These are phyloP conservation scores for Scheffersomyces parashehatae DNA, from an alignment of 1,139 yeast species.

Conservation along the genomic window DNA sequence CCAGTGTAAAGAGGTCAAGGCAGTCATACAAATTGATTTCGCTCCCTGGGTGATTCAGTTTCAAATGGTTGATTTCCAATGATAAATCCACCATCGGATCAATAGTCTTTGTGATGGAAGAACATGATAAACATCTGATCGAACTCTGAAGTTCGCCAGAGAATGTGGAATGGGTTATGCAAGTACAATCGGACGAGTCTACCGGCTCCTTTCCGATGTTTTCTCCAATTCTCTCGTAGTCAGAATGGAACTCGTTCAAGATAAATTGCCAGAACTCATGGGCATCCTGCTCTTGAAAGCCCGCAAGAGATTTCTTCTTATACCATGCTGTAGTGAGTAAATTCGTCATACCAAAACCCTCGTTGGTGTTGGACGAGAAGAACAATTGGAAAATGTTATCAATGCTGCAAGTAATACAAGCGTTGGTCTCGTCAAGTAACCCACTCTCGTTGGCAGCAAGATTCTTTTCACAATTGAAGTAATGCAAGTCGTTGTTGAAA, in stretches of 20 bases:
- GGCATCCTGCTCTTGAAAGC: slow-evolving; percentile 96
- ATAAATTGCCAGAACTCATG: slow-evolving; percentile 96
- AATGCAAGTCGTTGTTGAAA: slow-evolving; percentile 62
- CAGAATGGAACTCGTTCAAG: slow-evolving; percentile 78
- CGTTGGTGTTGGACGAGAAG: slow-evolving; percentile 52
- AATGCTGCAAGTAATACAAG: slow-evolving; percentile 82
- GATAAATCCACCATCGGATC: slow-evolving; percentile 94
- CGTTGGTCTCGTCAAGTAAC: slow-evolving; percentile 37
- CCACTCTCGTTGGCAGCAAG: slow-evolving; percentile 7
- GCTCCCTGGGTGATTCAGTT: slow-evolving; percentile 21
- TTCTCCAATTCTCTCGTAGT: slow-evolving; percentile 29
- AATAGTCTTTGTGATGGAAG: slow-evolving; percentile 60
- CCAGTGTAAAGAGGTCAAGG: slow-evolving; percentile 70
- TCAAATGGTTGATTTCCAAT: slow-evolving; percentile 55
- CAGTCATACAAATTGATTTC: slow-evolving; percentile 56
- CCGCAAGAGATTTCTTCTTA: slow-evolving; percentile 80
- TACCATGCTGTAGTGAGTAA: slow-evolving; percentile 82
- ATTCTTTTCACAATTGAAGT: slow-evolving; percentile 37
- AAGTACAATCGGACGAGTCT: slow-evolving; percentile 48
- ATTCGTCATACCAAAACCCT: slow-evolving; percentile 75
- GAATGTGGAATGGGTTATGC: slow-evolving; percentile 80
- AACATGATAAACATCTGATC: slow-evolving; percentile 72
- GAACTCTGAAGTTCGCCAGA: slow-evolving; percentile 74
- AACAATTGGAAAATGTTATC: slow-evolving; percentile 74
- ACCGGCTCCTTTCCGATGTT: slow-evolving; percentile 6